Conservation (phyloP, 1,284 basidiomycete species). For the Amylostereum chailletii region DNA sequence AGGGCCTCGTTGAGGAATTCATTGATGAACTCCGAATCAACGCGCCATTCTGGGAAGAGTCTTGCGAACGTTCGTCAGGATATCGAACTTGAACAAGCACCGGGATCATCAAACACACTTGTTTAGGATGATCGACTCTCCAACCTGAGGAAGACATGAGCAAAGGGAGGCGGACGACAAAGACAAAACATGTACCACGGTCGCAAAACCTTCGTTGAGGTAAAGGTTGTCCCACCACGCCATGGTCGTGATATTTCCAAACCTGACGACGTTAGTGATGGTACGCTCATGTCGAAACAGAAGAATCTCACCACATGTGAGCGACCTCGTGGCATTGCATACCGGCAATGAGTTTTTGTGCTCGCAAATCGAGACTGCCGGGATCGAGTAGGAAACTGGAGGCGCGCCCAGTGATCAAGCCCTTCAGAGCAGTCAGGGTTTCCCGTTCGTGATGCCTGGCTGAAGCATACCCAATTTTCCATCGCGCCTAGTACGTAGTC, state of each 20-base stretch:
- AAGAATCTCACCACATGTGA: slow-evolving; percentile 72
- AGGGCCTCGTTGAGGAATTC: slow-evolving; percentile 62
- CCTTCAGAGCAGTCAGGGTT: slow-evolving; percentile 27
- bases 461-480: slow-evolving; percentile 74
- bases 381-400: slow-evolving; percentile 79
- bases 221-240: slow-evolving; percentile 91
- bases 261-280: slow-evolving; percentile 34
- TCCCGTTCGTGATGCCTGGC: neutral
- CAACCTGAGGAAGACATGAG: slow-evolving; percentile 45
- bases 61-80: slow-evolving; percentile 25
- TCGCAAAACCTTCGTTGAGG: slow-evolving; percentile 87
- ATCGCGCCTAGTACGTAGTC: slow-evolving; percentile 55
- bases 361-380: slow-evolving; percentile 64
- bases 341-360: slow-evolving; percentile 74
- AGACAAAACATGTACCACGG: slow-evolving; percentile 39
- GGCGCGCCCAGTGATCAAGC: slow-evolving; percentile 88
- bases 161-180: neutral
- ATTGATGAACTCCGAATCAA: slow-evolving; percentile 62
- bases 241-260: slow-evolving; percentile 90
- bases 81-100: neutral
- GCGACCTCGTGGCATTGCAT: slow-evolving; percentile 82
- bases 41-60: slow-evolving; percentile 72
- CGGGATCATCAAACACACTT: slow-evolving; percentile 18
- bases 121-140: slow-evolving; percentile 87
- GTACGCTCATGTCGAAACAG: neutral